Evolutionary conservation across 2,329 filamentous ascomycete genomes (phyloP).

Genomic region (Gremmenia infestans): DNA sequence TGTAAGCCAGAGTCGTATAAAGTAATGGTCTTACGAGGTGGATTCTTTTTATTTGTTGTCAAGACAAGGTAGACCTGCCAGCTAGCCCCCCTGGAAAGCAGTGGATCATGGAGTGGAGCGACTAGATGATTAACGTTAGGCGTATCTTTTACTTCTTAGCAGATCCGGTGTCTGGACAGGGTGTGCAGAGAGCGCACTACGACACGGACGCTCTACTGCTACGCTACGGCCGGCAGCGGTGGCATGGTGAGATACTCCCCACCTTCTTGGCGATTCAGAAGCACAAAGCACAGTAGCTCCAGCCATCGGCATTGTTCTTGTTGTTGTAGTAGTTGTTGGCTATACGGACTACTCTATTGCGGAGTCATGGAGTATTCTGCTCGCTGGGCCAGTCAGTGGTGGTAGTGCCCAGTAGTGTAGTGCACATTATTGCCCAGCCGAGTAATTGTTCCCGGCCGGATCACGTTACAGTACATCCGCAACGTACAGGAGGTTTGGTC

Average conservation of each 20-base stretch:
- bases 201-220: not conserved
- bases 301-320: not conserved
- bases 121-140: conserved; percentile 8
- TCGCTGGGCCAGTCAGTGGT: too few relatives aligned
- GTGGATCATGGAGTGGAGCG: not conserved
- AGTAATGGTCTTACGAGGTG: not conserved
- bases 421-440: too few relatives aligned
- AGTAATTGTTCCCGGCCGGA: not conserved
- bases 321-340: not conserved
- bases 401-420: too few relatives aligned
- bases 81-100: not conserved
- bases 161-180: not conserved
- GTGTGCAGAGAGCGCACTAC: conserved; percentile 4
- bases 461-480: not conserved
- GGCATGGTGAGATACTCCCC: not conserved
- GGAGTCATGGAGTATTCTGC: too few relatives aligned
- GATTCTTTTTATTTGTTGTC: not conserved
- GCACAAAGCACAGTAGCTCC: not conserved
- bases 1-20: not conserved
- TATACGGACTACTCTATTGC: not conserved
- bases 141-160: not conserved
- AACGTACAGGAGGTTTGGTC: not conserved
- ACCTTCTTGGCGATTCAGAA: not conserved
- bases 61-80: not conserved
- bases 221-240: not conserved